Evolutionary conservation across 441 rosid genomes (phyloP).

Genomic region (Melastoma candidum): DNA sequence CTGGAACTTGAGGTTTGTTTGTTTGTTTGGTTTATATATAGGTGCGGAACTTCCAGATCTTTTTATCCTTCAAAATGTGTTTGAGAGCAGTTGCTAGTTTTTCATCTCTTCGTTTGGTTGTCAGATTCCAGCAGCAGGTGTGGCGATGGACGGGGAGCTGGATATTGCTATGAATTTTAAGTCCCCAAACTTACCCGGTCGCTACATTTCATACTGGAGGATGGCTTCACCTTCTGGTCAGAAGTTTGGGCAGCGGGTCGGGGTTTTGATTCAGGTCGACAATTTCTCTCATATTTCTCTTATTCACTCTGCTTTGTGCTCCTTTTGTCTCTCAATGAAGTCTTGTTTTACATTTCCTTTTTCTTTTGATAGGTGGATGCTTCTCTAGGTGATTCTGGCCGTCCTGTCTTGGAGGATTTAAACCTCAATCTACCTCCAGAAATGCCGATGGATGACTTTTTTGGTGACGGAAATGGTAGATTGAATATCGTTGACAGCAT

Average conservation of each 20-base stretch:
- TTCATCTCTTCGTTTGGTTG: constrained; percentile 4
- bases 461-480: constrained; percentile 18
- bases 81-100: too few relatives aligned
- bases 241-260: constrained; percentile 83
- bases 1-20: constrained; percentile 46
- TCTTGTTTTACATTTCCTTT: not conserved
- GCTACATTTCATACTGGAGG: constrained; percentile 85
- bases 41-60: not conserved
- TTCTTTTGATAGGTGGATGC: constrained; percentile 45
- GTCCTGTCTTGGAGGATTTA: constrained; percentile 31
- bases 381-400: constrained; percentile 24
- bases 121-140: constrained; percentile 63
- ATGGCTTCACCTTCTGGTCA: constrained; percentile 58
- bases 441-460: not conserved
- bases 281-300: not conserved
- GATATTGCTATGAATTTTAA: constrained; percentile 68
- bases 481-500: not conserved
- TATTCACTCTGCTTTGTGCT: not conserved
- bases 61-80: not conserved
- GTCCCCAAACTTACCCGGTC: constrained; percentile 68
- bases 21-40: not conserved
- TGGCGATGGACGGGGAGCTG: constrained; percentile 53
- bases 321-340: not conserved
- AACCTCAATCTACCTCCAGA: constrained; percentile 74
- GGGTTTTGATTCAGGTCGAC: constrained; percentile 78